These are phyloP conservation scores for Cyclotella distinguenda DNA, from an alignment of 108 stramenopile species.

Conservation along the genomic window DNA sequence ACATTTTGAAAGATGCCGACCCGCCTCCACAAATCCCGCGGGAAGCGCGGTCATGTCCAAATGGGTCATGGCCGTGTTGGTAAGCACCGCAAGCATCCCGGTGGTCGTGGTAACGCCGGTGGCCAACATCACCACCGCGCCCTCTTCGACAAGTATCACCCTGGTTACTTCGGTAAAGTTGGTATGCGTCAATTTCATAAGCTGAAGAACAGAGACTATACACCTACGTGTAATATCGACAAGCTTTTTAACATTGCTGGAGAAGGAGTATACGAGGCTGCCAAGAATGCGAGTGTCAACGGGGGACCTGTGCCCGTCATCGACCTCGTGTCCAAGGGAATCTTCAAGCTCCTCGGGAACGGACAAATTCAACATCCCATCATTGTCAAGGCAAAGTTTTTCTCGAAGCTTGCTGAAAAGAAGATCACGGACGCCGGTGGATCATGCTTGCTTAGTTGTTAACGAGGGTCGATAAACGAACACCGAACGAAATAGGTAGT, in stretches of 20 bases:
- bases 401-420: slow-evolving; percentile 98
- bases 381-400: slow-evolving; percentile 99
- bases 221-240: slow-evolving; percentile 97
- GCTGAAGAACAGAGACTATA: slow-evolving; percentile 90
- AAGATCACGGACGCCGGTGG: slow-evolving; percentile 99
- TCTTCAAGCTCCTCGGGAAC: slow-evolving; percentile 99
- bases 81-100: slow-evolving; percentile 99
- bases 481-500: slow-evolving; percentile 13
- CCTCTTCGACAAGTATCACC: slow-evolving; percentile 98
- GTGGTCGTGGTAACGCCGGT: slow-evolving; percentile 99
- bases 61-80: slow-evolving; percentile 99
- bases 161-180: slow-evolving; percentile 99
- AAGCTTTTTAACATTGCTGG: slow-evolving; percentile 97
- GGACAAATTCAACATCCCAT: slow-evolving; percentile 95
- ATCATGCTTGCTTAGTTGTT: slow-evolving; percentile 89
- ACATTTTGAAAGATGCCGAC: slow-evolving; percentile 96
- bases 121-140: slow-evolving; percentile 99
- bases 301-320: slow-evolving; percentile 99
- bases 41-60: slow-evolving; percentile 99
- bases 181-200: slow-evolving; percentile 99
- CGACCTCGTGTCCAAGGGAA: slow-evolving; percentile 93
- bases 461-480: slow-evolving; percentile 29
- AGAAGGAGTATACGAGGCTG: slow-evolving; percentile 94
- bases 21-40: slow-evolving; percentile 92
- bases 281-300: slow-evolving; percentile 85